phyloP scores from a whole-genome alignment of 441 rosid species.

The Populus hybrid region DNA sequence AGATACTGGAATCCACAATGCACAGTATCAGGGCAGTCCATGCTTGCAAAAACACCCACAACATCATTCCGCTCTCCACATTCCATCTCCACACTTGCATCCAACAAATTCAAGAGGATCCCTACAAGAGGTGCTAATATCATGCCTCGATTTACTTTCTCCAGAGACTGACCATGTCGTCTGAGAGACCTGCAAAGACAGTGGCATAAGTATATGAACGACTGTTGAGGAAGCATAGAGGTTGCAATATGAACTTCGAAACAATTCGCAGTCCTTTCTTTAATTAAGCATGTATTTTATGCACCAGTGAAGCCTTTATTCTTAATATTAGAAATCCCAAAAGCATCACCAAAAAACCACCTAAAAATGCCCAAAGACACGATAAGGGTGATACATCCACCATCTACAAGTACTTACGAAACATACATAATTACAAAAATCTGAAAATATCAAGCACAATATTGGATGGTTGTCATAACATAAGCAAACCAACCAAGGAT shows the following conservation, averaged over 20 bases:
- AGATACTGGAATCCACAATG: slow-evolving; percentile 80
- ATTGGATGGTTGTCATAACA: background rate
- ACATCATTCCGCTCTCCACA: slow-evolving; percentile 56
- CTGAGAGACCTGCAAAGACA: slow-evolving; percentile 62
- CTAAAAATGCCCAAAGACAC: background rate
- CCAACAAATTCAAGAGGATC: slow-evolving; percentile 86
- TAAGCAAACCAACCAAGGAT: background rate
- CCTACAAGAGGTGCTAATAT: slow-evolving; percentile 89
- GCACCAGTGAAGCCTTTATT: background rate
- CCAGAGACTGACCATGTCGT: slow-evolving; percentile 70
- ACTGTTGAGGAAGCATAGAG: slow-evolving; percentile 1
- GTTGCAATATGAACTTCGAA: background rate
- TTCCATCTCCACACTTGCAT: slow-evolving; percentile 49
- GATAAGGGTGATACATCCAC: background rate
- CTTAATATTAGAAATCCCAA: background rate
- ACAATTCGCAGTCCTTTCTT: background rate
- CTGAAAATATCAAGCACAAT: background rate
- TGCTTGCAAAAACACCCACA: slow-evolving; percentile 74
- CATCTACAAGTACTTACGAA: background rate
- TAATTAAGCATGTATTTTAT: background rate
- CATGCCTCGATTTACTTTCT: slow-evolving; percentile 79
- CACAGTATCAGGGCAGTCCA: slow-evolving; percentile 83
- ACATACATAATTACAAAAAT: background rate
- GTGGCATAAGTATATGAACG: background rate
- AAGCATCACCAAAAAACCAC: background rate